These are phyloP conservation scores for Cytospora piceicola DNA, from an alignment of 2,329 filamentous ascomycete species.

Conservation along the genomic window DNA sequence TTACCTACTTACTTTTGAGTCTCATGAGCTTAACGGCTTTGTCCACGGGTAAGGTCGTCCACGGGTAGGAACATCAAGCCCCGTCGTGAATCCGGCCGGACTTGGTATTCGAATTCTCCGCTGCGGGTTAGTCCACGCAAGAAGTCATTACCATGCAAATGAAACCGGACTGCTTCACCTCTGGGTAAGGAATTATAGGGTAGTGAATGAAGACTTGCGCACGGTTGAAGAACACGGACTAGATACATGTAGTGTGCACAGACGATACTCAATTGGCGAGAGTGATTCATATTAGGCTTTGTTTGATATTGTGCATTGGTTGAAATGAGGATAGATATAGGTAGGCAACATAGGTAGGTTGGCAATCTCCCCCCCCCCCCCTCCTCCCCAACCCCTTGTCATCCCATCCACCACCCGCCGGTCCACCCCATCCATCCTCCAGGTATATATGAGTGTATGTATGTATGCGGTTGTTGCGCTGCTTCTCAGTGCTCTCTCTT, in stretches of 20 bases:
- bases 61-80: too few species aligned
- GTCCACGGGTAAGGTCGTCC: too few species aligned
- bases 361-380: conserved; percentile 6
- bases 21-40: too few species aligned
- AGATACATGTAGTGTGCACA: background rate
- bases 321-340: conserved; percentile 20
- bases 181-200: too few species aligned
- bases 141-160: too few species aligned
- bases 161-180: too few species aligned
- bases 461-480: background rate
- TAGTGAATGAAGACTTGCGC: background rate
- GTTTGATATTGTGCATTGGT: conserved; percentile 21
- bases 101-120: too few species aligned
- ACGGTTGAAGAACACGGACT: background rate
- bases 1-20: too few species aligned
- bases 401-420: background rate
- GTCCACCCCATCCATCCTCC: conserved; percentile 7
- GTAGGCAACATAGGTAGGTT: conserved; percentile 15
- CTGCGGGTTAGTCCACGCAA: too few species aligned
- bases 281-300: background rate
- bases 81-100: too few species aligned
- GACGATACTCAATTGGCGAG: background rate
- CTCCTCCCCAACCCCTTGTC: conserved; percentile 7
- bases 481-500: background rate
- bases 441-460: conserved; percentile 13